phyloP scores from a whole-genome alignment of 148 eudicot genomes.

The Polygonum aviculare region DNA sequence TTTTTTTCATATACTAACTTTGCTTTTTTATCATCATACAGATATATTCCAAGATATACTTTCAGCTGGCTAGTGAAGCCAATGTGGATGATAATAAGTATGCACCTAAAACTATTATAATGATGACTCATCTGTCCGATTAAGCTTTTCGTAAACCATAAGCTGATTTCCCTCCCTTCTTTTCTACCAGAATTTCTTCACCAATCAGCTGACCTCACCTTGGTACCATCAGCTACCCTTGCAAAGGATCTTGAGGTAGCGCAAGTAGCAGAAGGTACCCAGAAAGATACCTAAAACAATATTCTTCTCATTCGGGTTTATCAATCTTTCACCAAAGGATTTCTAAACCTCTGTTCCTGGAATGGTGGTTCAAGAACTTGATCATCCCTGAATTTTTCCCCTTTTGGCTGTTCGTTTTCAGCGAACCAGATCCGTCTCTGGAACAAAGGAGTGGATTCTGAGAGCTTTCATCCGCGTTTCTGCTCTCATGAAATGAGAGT shows the following conservation, averaged over 20 bases:
- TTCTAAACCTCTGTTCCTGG: background rate
- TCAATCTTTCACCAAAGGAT: background rate
- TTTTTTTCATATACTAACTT: background rate
- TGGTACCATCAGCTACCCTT: constrained; percentile 95
- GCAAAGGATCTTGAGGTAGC: constrained; percentile 87
- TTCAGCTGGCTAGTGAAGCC: constrained; percentile 96
- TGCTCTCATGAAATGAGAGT: constrained; percentile 75
- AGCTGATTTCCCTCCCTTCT: constrained; percentile 1
- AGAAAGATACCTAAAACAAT: background rate
- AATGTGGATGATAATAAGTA: constrained; percentile 95
- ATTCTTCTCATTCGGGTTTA: background rate
- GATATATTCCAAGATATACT: constrained; percentile 95
- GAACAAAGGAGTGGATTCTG: constrained; percentile 99
- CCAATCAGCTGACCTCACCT: constrained; percentile 84
- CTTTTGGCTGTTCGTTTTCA: constrained; percentile 11
- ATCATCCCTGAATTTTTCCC: background rate
- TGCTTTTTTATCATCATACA: constrained; percentile 24
- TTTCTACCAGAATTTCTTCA: constrained; percentile 73
- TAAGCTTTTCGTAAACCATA: background rate
- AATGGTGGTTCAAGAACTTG: background rate
- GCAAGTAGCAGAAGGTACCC: constrained; percentile 72
- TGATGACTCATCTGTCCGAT: background rate
- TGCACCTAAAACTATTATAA: constrained; percentile 14
- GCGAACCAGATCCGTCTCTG: constrained; percentile 70
- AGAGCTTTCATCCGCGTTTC: constrained; percentile 83